phyloP scores from a whole-genome alignment of 352 stramenopile genomes.

The Pythium grandisporangium region DNA sequence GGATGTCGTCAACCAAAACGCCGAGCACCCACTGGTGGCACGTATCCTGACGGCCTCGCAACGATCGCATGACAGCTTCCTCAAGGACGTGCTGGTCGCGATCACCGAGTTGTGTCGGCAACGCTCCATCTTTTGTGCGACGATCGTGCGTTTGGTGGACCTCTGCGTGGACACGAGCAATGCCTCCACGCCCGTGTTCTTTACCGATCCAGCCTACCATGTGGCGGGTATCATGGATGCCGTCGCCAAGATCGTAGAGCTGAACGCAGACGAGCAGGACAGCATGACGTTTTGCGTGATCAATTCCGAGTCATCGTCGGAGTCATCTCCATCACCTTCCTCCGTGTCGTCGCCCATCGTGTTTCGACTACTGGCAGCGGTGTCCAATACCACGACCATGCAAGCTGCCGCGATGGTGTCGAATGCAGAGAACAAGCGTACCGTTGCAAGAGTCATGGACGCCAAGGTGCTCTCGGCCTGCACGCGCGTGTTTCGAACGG shows the following conservation, averaged over 20 bases:
- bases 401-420: constrained; percentile 25
- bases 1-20: constrained; percentile 29
- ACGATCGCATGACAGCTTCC: constrained; percentile 48
- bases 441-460: constrained; percentile 16
- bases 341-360: constrained; percentile 36
- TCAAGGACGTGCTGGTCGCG: constrained; percentile 55
- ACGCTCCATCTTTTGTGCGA: constrained; percentile 70
- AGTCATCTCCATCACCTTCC: background rate
- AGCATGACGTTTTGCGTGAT: constrained; percentile 83
- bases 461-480: constrained; percentile 35
- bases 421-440: constrained; percentile 38
- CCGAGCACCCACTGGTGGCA: constrained; percentile 13
- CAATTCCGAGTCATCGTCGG: too few species aligned
- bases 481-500: constrained; percentile 51
- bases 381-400: constrained; percentile 44
- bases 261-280: constrained; percentile 53
- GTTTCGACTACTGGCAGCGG: constrained; percentile 50
- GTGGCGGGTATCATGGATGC: constrained; percentile 51
- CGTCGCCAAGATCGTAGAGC: constrained; percentile 73
- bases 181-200: constrained; percentile 21
- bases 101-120: constrained; percentile 72
- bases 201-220: constrained; percentile 9
- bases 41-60: constrained; percentile 37
- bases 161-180: constrained; percentile 29
- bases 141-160: constrained; percentile 64